Evolutionary conservation across 1,284 basidiomycete species (phyloP).

Genomic region (Cystobasidiaceae sp.): DNA sequence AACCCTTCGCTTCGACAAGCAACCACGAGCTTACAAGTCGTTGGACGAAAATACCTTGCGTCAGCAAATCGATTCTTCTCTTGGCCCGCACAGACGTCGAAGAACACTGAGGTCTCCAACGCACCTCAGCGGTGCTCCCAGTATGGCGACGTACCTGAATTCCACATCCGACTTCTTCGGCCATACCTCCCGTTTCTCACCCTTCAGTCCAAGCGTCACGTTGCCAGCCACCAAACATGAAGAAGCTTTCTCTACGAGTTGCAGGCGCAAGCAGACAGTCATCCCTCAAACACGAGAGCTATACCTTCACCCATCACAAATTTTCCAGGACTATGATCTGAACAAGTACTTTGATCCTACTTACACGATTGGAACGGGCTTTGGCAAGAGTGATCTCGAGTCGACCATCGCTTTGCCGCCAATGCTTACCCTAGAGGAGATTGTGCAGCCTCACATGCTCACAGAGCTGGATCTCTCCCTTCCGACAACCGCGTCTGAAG

Average conservation of each 20-base stretch:
- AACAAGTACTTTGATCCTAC: background rate
- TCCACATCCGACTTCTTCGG: background rate
- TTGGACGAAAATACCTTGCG: background rate
- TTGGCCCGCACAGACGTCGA: no score
- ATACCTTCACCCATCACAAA: slow-evolving; percentile 14
- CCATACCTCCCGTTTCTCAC: no score
- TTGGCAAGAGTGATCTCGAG: background rate
- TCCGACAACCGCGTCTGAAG: no score
- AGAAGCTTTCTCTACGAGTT: background rate
- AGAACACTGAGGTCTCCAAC: no score
- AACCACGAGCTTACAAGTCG: background rate
- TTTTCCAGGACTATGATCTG: background rate
- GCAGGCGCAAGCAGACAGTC: background rate
- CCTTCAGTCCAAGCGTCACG: no score
- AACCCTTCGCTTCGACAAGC: background rate
- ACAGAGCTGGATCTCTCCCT: background rate
- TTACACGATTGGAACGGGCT: background rate
- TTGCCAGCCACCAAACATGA: background rate
- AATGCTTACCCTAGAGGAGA: slow-evolving; percentile 22
- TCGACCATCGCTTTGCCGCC: slow-evolving; percentile 14
- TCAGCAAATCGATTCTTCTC: background rate
- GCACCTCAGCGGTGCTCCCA: no score
- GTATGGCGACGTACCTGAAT: no score
- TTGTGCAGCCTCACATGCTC: slow-evolving; percentile 3
- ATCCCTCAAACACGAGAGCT: slow-evolving; percentile 5